Evolutionary conservation across 768 basidiomycete species (phyloP).

Genomic region (Epithele typhae): DNA sequence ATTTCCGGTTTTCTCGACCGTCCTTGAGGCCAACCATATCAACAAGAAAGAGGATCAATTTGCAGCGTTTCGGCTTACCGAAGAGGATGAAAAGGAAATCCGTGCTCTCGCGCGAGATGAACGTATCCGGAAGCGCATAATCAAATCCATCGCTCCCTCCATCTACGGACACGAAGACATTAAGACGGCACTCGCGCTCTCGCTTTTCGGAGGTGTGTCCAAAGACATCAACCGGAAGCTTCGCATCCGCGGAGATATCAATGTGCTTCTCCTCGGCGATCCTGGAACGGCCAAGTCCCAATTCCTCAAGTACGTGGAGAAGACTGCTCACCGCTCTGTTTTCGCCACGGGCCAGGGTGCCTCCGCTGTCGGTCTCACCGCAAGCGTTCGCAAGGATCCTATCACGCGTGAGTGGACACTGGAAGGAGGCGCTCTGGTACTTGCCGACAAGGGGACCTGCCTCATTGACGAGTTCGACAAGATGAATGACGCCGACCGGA

Average conservation of each 20-base stretch:
- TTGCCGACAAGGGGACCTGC: slow-evolving; percentile 97
- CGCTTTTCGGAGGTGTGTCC: slow-evolving; percentile 88
- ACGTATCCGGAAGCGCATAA: slow-evolving; percentile 92
- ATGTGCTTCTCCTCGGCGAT: slow-evolving; percentile 92
- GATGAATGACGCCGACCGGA: slow-evolving; percentile 98
- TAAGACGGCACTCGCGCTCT: slow-evolving; percentile 94
- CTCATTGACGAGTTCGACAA: slow-evolving; percentile 99
- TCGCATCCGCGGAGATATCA: slow-evolving; percentile 96
- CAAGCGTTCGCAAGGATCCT: slow-evolving; percentile 98
- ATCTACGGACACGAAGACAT: slow-evolving; percentile 99
- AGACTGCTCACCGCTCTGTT: slow-evolving; percentile 95
- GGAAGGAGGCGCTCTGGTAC: slow-evolving; percentile 96
- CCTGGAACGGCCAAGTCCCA: slow-evolving; percentile 99
- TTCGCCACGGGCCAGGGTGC: slow-evolving; percentile 99
- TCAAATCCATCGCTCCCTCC: slow-evolving; percentile 98
- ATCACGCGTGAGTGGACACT: slow-evolving; percentile 98
- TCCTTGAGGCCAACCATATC: slow-evolving; percentile 97
- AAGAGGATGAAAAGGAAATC: slow-evolving; percentile 95
- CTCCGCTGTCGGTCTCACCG: slow-evolving; percentile 96
- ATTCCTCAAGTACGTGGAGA: slow-evolving; percentile 98
- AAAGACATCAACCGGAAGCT: slow-evolving; percentile 98
- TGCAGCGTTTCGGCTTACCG: slow-evolving; percentile 95
- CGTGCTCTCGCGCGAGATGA: slow-evolving; percentile 84
- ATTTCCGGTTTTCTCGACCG: slow-evolving; percentile 97
- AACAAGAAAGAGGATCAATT: slow-evolving; percentile 99